Conservation (phyloP, 805 yeast species). For the Wickerhamomyces tratensis region DNA sequence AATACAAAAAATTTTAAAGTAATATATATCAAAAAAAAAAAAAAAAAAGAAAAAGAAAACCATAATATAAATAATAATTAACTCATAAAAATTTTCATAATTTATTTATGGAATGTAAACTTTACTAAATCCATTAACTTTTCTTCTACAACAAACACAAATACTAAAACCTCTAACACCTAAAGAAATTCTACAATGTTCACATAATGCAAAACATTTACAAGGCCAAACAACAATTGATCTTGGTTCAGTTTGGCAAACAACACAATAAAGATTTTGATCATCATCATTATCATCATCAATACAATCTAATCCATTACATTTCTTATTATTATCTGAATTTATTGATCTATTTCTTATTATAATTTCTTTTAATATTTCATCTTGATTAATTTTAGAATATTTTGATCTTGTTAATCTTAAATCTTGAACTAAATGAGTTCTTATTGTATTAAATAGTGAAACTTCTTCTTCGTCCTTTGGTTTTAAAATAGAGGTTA, state of each 20-base stretch:
- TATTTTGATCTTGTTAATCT: slow-evolving; percentile 27
- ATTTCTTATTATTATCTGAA: slow-evolving; percentile 10
- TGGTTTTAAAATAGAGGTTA: slow-evolving; percentile 21
- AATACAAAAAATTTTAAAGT: too few relatives aligned
- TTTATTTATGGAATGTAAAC: slow-evolving; percentile 19
- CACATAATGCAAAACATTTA: slow-evolving; percentile 81
- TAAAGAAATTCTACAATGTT: slow-evolving; percentile 65
- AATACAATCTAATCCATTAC: background rate
- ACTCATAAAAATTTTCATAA: too few relatives aligned
- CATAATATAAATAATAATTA: too few relatives aligned
- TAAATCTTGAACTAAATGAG: slow-evolving; percentile 13
- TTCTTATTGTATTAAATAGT: slow-evolving; percentile 4
- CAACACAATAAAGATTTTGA: slow-evolving; percentile 50
- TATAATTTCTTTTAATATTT: slow-evolving; percentile 19
- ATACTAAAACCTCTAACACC: slow-evolving; percentile 64
- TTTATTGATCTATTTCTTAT: slow-evolving; percentile 18
- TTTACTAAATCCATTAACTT: slow-evolving; percentile 48
- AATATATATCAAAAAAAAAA: too few relatives aligned
- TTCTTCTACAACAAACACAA: slow-evolving; percentile 78
- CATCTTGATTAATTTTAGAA: slow-evolving; percentile 19
- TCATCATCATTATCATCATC: slow-evolving; percentile 22
- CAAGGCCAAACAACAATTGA: slow-evolving; percentile 91
- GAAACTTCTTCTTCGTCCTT: slow-evolving; percentile 13
- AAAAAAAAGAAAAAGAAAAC: too few relatives aligned
- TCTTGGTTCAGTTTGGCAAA: slow-evolving; percentile 68